Percentiles rank a stretch among this genome's conserved stretches.
Evolutionary conservation across 257 asterid genomes (phyloP).

Genomic region (Dorcoceras hygrometricum): DNA sequence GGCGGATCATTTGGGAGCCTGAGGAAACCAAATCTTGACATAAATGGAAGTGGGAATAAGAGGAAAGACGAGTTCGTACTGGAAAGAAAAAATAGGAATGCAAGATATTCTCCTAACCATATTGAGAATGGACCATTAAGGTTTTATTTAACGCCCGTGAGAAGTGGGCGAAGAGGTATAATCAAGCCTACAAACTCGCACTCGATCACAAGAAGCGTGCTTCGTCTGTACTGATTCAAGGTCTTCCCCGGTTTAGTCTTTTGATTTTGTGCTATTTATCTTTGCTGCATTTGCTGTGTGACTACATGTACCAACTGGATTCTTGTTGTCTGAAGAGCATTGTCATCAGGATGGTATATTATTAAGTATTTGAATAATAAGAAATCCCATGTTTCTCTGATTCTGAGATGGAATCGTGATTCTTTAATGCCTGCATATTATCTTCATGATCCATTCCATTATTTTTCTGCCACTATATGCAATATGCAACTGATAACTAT

Average conservation of each 20-base stretch:
- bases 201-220: constrained; percentile 9
- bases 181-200: constrained; percentile 44
- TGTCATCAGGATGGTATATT: constrained; percentile 30
- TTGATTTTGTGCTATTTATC: constrained; percentile 18
- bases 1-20: constrained; percentile 57
- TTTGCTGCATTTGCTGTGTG: constrained; percentile 44
- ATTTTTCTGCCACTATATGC: not conserved
- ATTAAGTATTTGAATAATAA: constrained; percentile 42
- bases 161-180: constrained; percentile 70
- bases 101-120: constrained; percentile 64
- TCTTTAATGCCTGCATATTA: not conserved
- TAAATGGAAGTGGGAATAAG: constrained; percentile 52
- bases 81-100: constrained; percentile 84
- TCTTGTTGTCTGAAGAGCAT: constrained; percentile 34
- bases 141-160: constrained; percentile 72
- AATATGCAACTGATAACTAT: not conserved
- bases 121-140: constrained; percentile 74
- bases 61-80: constrained; percentile 55
- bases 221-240: constrained; percentile 56
- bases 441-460: not conserved
- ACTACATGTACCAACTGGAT: constrained; percentile 25
- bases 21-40: constrained; percentile 52
- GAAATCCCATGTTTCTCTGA: constrained; percentile 23
- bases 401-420: constrained; percentile 5
- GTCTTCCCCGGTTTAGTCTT: constrained; percentile 27